Conservation (phyloP, 176 grass and related monocot genomes). For the Musa troglodytarum region DNA sequence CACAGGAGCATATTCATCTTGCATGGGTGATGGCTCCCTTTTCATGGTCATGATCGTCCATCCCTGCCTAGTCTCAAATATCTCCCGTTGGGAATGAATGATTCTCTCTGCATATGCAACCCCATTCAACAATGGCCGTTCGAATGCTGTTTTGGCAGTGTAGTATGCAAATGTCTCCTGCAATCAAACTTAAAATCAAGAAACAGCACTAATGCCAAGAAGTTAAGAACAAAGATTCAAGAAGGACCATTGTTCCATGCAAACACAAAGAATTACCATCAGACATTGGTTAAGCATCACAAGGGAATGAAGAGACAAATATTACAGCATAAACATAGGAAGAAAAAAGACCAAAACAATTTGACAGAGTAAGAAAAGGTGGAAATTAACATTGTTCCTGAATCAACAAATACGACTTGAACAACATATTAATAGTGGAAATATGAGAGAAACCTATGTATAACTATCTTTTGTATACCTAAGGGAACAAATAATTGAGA, state of each 20-base stretch:
- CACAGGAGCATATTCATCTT: slow-evolving; percentile 78
- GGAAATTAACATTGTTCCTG: not conserved
- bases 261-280: not conserved
- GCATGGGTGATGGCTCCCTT: slow-evolving; percentile 37
- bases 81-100: slow-evolving; percentile 59
- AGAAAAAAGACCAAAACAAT: not conserved
- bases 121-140: slow-evolving; percentile 78
- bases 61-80: slow-evolving; percentile 73
- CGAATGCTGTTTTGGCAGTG: slow-evolving; percentile 71
- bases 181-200: not conserved
- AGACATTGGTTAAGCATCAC: not conserved
- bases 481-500: not conserved
- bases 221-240: not conserved
- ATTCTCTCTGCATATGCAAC: slow-evolving; percentile 73
- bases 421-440: too few species aligned
- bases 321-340: not conserved
- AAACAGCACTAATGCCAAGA: not conserved
- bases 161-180: slow-evolving; percentile 84
- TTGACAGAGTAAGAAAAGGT: not conserved
- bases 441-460: too few species aligned
- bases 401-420: too few species aligned
- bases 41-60: slow-evolving; percentile 88
- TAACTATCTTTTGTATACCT: too few species aligned
- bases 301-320: not conserved
- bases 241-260: not conserved